Evolutionary conservation across 345 rosid species (phyloP).

Genomic region (Clausena lansium): DNA sequence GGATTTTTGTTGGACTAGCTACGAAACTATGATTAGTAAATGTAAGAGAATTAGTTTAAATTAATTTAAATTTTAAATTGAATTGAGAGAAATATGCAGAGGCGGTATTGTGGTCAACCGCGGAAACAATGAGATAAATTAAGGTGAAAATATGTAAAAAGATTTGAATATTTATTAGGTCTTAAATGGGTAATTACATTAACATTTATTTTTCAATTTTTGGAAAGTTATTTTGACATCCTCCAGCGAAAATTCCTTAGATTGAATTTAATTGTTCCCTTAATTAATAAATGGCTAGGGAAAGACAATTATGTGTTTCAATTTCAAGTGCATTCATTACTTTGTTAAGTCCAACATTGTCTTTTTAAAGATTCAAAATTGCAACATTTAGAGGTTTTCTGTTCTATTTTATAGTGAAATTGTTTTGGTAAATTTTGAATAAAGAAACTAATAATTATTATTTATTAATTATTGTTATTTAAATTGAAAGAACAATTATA

Average conservation of each 20-base stretch:
- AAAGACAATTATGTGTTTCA: background rate
- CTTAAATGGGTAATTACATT: slow-evolving; percentile 21
- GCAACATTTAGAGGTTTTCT: background rate
- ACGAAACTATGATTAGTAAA: background rate
- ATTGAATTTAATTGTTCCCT: background rate
- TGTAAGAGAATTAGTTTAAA: background rate
- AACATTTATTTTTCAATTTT: background rate
- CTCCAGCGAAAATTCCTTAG: background rate
- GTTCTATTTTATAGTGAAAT: background rate
- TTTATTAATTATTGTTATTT: too few species aligned
- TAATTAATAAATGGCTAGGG: background rate
- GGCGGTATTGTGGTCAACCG: background rate
- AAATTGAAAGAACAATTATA: background rate
- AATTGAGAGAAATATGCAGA: background rate
- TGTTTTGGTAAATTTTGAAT: slow-evolving; percentile 3
- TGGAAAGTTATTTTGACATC: background rate
- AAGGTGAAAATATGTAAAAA: background rate
- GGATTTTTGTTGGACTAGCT: background rate
- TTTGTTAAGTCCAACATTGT: background rate
- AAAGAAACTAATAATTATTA: background rate
- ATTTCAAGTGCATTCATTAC: background rate
- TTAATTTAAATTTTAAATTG: background rate
- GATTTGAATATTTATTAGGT: slow-evolving; percentile 19
- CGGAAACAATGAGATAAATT: slow-evolving; percentile 7
- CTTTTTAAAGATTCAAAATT: background rate